phyloP scores from a whole-genome alignment of 2,329 filamentous ascomycete genomes.

The Amphichorda felina region DNA sequence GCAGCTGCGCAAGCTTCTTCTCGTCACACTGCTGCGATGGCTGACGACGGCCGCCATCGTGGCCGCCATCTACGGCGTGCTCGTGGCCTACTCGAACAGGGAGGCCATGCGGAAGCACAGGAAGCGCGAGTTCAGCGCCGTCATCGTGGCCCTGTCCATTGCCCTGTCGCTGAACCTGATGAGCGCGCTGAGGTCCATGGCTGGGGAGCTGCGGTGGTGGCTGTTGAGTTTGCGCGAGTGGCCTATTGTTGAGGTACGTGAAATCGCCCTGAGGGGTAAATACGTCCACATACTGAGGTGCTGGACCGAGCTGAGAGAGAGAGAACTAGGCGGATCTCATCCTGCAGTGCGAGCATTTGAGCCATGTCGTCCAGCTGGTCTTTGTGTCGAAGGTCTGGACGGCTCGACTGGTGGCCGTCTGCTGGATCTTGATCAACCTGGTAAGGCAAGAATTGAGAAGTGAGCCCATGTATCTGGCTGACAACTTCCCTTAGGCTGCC shows the following conservation, averaged over 20 bases:
- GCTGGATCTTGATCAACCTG: too few relatives aligned
- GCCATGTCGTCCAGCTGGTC: too few relatives aligned
- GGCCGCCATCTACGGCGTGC: constrained; percentile 14
- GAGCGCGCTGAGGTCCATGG: constrained; percentile 28
- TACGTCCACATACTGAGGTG: too few relatives aligned
- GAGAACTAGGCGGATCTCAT: too few relatives aligned
- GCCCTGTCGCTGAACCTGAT: constrained; percentile 27
- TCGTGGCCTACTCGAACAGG: constrained; percentile 13
- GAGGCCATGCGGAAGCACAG: constrained; percentile 16
- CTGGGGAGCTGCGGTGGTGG: constrained; percentile 32
- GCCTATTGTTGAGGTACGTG: constrained; percentile 25
- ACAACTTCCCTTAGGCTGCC: too few relatives aligned
- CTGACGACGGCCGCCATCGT: constrained; percentile 15
- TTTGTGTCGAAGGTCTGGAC: too few relatives aligned
- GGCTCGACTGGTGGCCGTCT: too few relatives aligned
- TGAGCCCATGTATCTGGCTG: too few relatives aligned
- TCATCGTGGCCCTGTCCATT: constrained; percentile 31
- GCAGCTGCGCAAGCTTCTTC: not conserved
- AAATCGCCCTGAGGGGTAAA: too few relatives aligned
- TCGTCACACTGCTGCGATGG: constrained; percentile 9
- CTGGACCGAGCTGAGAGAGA: too few relatives aligned
- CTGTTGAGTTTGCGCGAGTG: constrained; percentile 24
- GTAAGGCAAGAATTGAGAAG: too few relatives aligned
- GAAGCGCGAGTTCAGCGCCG: constrained; percentile 28
- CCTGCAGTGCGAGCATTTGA: too few relatives aligned